Conservation (phyloP, 2,329 filamentous ascomycete genomes). For the Fonsecaea monophora region DNA sequence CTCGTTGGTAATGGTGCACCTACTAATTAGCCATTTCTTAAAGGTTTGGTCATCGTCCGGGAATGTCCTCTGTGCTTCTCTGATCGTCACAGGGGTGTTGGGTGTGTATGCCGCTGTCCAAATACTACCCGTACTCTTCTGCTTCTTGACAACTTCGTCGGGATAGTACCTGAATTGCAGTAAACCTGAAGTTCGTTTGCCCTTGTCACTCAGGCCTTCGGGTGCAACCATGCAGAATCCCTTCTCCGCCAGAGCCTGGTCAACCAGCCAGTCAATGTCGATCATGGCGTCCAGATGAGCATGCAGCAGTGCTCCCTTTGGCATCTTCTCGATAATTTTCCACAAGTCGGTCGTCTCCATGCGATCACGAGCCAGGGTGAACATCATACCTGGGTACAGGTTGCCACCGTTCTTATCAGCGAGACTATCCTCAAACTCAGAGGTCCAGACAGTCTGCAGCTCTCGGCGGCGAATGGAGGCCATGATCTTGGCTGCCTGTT, state of each 20-base stretch:
- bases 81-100: constrained; percentile 64
- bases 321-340: constrained; percentile 83
- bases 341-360: constrained; percentile 87
- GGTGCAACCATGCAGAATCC: constrained; percentile 43
- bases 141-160: constrained; percentile 36
- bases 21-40: constrained; percentile 74
- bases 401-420: constrained; percentile 67
- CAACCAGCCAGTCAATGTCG: constrained; percentile 80
- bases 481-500: constrained; percentile 79
- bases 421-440: constrained; percentile 72
- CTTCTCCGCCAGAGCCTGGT: constrained; percentile 65
- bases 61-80: constrained; percentile 72
- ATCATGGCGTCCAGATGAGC: constrained; percentile 92
- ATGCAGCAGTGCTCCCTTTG: constrained; percentile 85
- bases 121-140: constrained; percentile 51
- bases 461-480: constrained; percentile 80
- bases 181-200: constrained; percentile 23
- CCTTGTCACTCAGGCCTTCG: constrained; percentile 34
- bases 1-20: constrained; percentile 72
- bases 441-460: constrained; percentile 76
- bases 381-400: constrained; percentile 91
- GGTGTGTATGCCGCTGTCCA: constrained; percentile 72
- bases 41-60: constrained; percentile 76
- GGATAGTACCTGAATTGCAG: constrained; percentile 38
- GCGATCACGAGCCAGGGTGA: constrained; percentile 79